Conservation (phyloP, 352 stramenopile genomes). For the Peronospora farinosa region DNA sequence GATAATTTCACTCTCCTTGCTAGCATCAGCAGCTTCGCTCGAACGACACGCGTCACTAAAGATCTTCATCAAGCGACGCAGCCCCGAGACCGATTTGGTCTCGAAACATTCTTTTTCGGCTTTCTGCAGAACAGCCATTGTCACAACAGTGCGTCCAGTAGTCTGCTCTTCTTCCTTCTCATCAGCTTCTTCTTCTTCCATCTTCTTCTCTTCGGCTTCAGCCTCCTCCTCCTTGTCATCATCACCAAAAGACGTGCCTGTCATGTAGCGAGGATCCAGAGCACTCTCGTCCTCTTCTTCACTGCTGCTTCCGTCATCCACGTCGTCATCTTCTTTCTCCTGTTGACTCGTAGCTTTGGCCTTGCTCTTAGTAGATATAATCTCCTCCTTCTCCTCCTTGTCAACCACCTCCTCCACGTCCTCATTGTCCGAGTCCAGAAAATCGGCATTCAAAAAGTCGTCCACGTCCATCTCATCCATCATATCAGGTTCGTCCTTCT, state of each 20-base stretch:
- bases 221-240: slow-evolving; percentile 32
- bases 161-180: slow-evolving; percentile 23
- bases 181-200: slow-evolving; percentile 15
- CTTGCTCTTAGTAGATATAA: slow-evolving; percentile 7
- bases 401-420: slow-evolving; percentile 17
- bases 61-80: slow-evolving; percentile 90
- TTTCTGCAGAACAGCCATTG: slow-evolving; percentile 60
- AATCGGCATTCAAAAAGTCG: slow-evolving; percentile 79
- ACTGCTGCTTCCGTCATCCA: slow-evolving; percentile 55
- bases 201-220: slow-evolving; percentile 25
- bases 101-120: slow-evolving; percentile 89
- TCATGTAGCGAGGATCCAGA: slow-evolving; percentile 75
- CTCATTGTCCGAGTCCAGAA: slow-evolving; percentile 64
- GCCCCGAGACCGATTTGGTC: slow-evolving; percentile 74
- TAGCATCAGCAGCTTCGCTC: slow-evolving; percentile 74
- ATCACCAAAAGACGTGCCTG: slow-evolving; percentile 27
- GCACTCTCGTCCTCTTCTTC: slow-evolving; percentile 81
- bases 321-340: slow-evolving; percentile 41
- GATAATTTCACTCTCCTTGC: slow-evolving; percentile 64
- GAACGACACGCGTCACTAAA: slow-evolving; percentile 93
- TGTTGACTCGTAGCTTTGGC: slow-evolving; percentile 17
- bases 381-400: slow-evolving; percentile 21
- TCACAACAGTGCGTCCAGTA: slow-evolving; percentile 59
- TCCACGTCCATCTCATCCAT: slow-evolving; percentile 86
- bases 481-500: slow-evolving; percentile 72